Evolutionary conservation across 495 filamentous ascomycete species (phyloP), one percentile per base, ranked within the genome.

Genomic region (Aspergillus sparsus): DNA sequence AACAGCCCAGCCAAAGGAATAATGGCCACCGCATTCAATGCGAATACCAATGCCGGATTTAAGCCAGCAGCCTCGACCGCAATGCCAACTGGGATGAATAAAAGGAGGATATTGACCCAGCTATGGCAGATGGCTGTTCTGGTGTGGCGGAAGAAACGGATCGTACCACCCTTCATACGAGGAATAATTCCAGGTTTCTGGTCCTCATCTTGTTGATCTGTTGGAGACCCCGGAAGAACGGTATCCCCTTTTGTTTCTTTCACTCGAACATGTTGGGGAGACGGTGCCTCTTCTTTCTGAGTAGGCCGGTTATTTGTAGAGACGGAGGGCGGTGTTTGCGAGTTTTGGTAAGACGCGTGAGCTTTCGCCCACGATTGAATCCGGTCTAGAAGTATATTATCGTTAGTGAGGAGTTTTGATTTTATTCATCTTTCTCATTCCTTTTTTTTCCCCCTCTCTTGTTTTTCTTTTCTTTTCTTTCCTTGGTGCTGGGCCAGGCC

Each of bases 81-180:
- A 63, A 96, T 93, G 58, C 90, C 91, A 54, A 87, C 76, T 1
- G 91, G 91, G 7, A 94, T 90, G 69, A 92, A 92, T 32, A 93
- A 74, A 64, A 94, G 74, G 62, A 94, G 80, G 39, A 88, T 53
- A 72, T 96, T 94, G 74, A 94, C 74, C 82, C 86, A 90, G 79
- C 87, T 93, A 63, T 78, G 73, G 58, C 61, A 77, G 27, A 78
- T 37, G 15, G 75, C 75, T 32, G 69, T 68, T 63, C 70, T 74
- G 59, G 75, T 77, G 51, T 78, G 75, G 16, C 62, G 58, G 53
- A 56, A 53, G 66, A 78, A 78, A 8, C 75, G 75, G 47, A 66
- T 58, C 39, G 47, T 62, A 18, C 74, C 75, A 61, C 71, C 69
- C 32, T 68, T 71, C 67, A 71, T 68, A 11, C 75, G 75, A 52